Evolutionary conservation across 225 moss, liverwort and hornwort species (phyloP), one percentile per base, ranked within the genome.

Genomic region (Asterella californica): DNA sequence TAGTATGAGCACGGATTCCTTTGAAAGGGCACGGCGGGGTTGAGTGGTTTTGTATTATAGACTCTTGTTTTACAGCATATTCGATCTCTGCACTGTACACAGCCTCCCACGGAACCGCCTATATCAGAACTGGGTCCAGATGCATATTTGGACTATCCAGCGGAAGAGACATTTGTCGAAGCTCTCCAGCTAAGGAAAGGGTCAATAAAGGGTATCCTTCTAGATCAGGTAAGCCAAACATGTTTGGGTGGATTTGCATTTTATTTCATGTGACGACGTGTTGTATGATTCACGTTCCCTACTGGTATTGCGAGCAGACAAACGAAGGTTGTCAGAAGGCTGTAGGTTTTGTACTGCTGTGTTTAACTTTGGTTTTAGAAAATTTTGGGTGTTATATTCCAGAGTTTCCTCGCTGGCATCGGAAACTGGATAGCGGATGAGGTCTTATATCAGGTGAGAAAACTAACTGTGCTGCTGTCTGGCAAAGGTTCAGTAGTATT

Each of bases 341-440:
- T 38, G 10, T 70, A 19, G 36, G 36, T 45, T 3, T 4, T 32
- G 32, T 68, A 36, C 37, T 19, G 68, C 33, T 42, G 37, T 25
- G 15, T 22, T 37, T 37, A 34, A 19, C 17, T 21, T 15, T 33
- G 34, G 27, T 66, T 33, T 14, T 66, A 15, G 14, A 11, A 36
- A 19, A 54, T 53, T 45, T 30, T 49, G 76, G 82, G 82, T 78
- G 77, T 79, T 86, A 19, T 61, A n/a, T 61, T 38, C 79, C 87
- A 93, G 93, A 79, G 24, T 80, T 93, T 89, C 80, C 38, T 93
- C 64, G 81, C 88, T 64, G 93, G 93, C 67, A 89, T 93, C 48
- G 93, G 93, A n/a, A 93, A 91, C 52, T 93, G 93, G 93, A 90
- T 93, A 48, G 93, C 84, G 52, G 91, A 93, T 79, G 93, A 93